Base-by-base conservation (phyloP, 208 protist genomes). In the Leptomonas seymouri region DNA sequence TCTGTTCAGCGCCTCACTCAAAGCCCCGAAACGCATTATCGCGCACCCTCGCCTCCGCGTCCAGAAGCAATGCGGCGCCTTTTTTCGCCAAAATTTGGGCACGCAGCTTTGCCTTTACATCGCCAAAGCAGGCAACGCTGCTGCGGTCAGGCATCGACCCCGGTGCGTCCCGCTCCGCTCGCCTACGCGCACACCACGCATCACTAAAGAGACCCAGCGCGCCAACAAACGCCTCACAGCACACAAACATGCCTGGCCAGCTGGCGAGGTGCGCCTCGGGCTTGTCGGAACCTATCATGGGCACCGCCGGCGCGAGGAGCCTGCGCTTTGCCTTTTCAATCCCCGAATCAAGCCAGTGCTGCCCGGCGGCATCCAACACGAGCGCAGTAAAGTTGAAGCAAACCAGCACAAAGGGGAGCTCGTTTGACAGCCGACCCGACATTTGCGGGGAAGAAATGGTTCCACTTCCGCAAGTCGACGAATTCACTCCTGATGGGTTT, bases 321-420 rank as follows among this genome's bases (percentile, higher is more conserved):
- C 55, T 46, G 20, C 42, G 62, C 23, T 23, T 20, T 25, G 48
- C 44, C 45, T 73, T 59, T 39, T 21, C 54, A 7, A 84, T 58
- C 44, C 67, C 57, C 1, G 61, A 66, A 12, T 74, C 50, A 7
- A 82, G 64, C 21, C 78, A 55, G 23, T 82, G 80, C 28, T 71
- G 65, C 12, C 69, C 61, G 0, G 74, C 76, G 0, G 66, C 59
- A 45, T 93, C 85, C 53, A 92, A 56, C 25, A 91, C 74, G 0
- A 89, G 16, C 9, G 68, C 85, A 16, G 86, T 85, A 50, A 95
- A 77, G 65, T 88, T 93, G 74, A 93, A 92, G 42, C 75, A 78
- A 9, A 95, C 73, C 9, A 95, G 72, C 25, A 90, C 87, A 80
- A 89, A 95, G 14, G 90, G 90, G 36, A 94, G 79, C 49, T 91